Evolutionary conservation across 345 rosid species (phyloP), one percentile per base, ranked within the genome.

Genomic region (Pugionium cornutum): DNA sequence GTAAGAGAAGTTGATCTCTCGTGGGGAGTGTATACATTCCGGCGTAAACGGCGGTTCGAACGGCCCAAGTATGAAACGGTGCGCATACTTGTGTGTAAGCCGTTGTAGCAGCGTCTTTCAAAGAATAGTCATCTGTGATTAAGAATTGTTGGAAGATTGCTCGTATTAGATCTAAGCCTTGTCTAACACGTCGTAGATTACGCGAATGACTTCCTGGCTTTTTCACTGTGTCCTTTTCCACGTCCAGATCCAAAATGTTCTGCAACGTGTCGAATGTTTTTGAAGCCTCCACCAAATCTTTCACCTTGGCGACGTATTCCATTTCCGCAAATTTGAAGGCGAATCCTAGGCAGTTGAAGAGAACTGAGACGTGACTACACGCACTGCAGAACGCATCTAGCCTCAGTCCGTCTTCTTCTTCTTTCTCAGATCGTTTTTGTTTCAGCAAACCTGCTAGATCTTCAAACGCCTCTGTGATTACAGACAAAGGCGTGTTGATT

Each of bases 11-110:
- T 37, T 83, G 92, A 10, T 85, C 92, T 69, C 90, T 80, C 0
- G 87, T 64, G 29, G 99, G 99, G 50, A 92, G 90, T 44, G 99
- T 76, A 64, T 85, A 88, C 97, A 92, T 92, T 56, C 96, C 98
- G 1, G 98, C 96, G 62, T 83, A 90, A 72, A 88, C 98, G 1
- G 97, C 97, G 7, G 96, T 81, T 62, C 97, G 75, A 53, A 89
- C 82, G 0, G 95, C 80, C 99, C 98, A 88, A 2, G 92, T 78
- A 53, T 88, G 98, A 60, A 62, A 92, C 11, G 96, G 98, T 11
- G 97, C 97, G 49, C 96, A 89, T 4, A 92, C 96, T 79, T 84
- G 83, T 0, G 90, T 64, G 69, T 88, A 92, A 59, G 98, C 97
- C 7, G 91, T 75, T 18, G 97, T 78, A 3, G 96, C 98, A 9